These are phyloP conservation scores for Suhomyces wounanorum DNA, from an alignment of 1,139 yeast genomes.

Conservation along the genomic window DNA sequence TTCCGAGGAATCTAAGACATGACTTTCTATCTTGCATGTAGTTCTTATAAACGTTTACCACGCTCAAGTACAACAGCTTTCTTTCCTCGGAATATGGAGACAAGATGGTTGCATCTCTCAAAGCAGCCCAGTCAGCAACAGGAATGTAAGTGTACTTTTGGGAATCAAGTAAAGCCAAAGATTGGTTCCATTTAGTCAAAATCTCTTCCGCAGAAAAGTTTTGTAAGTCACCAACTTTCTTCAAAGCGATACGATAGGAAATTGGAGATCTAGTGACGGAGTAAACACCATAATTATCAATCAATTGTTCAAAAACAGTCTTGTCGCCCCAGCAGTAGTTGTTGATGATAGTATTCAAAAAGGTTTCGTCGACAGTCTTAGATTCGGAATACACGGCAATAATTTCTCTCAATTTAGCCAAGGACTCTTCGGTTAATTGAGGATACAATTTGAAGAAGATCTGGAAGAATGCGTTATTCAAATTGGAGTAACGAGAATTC, in stretches of 20 bases:
- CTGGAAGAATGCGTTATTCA: constrained; percentile 69
- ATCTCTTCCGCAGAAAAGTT: constrained; percentile 59
- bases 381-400: constrained; percentile 59
- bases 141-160: constrained; percentile 65
- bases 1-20: constrained; percentile 33
- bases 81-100: constrained; percentile 46
- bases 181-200: constrained; percentile 60
- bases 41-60: constrained; percentile 53
- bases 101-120: constrained; percentile 74
- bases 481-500: constrained; percentile 64
- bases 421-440: constrained; percentile 55
- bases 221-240: constrained; percentile 65
- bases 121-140: constrained; percentile 85
- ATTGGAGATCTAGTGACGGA: constrained; percentile 66
- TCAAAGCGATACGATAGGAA: constrained; percentile 73
- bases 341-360: constrained; percentile 75
- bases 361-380: constrained; percentile 69
- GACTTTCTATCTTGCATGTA: constrained; percentile 44
- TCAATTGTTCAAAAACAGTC: constrained; percentile 62
- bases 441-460: constrained; percentile 67
- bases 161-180: constrained; percentile 54
- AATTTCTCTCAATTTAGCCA: constrained; percentile 56
- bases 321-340: constrained; percentile 72
- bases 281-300: constrained; percentile 61
- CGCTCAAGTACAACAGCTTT: constrained; percentile 56